Evolutionary conservation across 164 flowering plant genomes (phyloP).

Genomic region (Vitis amurensis): DNA sequence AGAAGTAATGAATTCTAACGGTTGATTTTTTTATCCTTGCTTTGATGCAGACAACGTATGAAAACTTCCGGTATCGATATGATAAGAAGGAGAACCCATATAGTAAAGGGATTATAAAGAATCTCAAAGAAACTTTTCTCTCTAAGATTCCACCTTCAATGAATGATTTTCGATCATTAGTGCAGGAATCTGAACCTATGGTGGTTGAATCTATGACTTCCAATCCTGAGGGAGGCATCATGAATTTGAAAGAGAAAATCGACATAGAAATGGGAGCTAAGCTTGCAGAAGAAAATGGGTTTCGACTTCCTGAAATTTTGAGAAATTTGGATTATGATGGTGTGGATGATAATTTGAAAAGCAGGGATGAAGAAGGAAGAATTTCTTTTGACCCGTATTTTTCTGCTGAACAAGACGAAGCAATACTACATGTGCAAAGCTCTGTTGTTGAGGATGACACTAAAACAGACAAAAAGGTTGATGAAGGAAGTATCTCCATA

Average conservation of each 20-base stretch:
- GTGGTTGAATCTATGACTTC: constrained; percentile 22
- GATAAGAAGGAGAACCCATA: constrained; percentile 88
- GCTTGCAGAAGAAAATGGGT: constrained; percentile 26
- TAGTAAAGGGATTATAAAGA: constrained; percentile 49
- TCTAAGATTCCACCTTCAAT: constrained; percentile 62
- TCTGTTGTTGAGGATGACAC: constrained; percentile 10
- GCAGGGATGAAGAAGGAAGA: constrained; percentile 32
- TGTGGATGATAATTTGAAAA: constrained; percentile 51
- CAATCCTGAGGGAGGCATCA: constrained; percentile 24
- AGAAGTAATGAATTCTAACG: not conserved
- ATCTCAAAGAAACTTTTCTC: constrained; percentile 53
- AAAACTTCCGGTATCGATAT: constrained; percentile 88
- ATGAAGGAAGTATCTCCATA: constrained; percentile 19
- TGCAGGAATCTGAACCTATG: constrained; percentile 39
- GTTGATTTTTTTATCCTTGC: not conserved
- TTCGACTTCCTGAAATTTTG: constrained; percentile 62
- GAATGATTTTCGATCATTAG: constrained; percentile 58
- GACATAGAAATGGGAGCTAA: constrained; percentile 67
- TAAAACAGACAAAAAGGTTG: constrained; percentile 9
- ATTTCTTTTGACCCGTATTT: constrained; percentile 28
- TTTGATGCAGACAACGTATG: constrained; percentile 81
- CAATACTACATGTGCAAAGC: constrained; percentile 11
- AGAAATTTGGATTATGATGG: constrained; percentile 58
- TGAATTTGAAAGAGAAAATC: constrained; percentile 57
- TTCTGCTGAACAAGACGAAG: constrained; percentile 26